Conservation (phyloP, 352 stramenopile genomes). For the Globisporangium iwayamae region DNA sequence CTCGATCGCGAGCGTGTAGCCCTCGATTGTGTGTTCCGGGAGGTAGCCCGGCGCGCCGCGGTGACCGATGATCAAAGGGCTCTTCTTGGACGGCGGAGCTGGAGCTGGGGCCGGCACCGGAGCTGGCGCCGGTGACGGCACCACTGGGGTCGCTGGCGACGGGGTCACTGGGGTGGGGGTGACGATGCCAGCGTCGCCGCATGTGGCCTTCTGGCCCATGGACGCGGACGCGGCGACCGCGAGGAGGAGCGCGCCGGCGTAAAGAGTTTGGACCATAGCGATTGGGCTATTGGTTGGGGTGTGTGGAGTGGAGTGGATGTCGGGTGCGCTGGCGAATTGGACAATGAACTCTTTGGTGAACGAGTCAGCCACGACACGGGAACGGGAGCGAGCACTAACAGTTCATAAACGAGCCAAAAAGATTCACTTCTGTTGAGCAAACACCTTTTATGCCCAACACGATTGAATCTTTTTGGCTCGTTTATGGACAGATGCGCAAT, state of each 20-base stretch:
- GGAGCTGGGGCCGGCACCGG: slow-evolving; percentile 3
- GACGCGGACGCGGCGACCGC: slow-evolving; percentile 22
- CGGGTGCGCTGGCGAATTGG: background rate
- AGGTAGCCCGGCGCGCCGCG: slow-evolving; percentile 87
- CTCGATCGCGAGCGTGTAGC: slow-evolving; percentile 88
- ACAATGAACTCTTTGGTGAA: background rate
- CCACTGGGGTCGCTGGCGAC: background rate
- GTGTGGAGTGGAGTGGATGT: background rate
- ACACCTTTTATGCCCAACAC: background rate
- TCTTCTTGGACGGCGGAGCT: slow-evolving; percentile 25
- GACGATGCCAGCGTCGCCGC: slow-evolving; percentile 26
- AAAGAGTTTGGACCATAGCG: slow-evolving; percentile 45
- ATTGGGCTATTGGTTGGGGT: background rate
- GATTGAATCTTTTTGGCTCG: background rate
- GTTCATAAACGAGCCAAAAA: background rate
- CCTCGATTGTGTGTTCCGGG: slow-evolving; percentile 87
- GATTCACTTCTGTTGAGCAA: background rate
- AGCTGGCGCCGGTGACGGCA: slow-evolving; percentile 1
- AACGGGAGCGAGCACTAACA: background rate
- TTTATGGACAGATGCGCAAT: background rate
- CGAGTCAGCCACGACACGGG: background rate
- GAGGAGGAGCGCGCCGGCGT: slow-evolving; percentile 26
- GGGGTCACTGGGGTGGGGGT: slow-evolving; percentile 22
- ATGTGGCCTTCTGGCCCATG: slow-evolving; percentile 23
- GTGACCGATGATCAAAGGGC: slow-evolving; percentile 72